Percentiles rank a stretch among this genome's conserved stretches.
Conservation (phyloP, 2,329 filamentous ascomycete genomes). For the Alternaria gansuensis region DNA sequence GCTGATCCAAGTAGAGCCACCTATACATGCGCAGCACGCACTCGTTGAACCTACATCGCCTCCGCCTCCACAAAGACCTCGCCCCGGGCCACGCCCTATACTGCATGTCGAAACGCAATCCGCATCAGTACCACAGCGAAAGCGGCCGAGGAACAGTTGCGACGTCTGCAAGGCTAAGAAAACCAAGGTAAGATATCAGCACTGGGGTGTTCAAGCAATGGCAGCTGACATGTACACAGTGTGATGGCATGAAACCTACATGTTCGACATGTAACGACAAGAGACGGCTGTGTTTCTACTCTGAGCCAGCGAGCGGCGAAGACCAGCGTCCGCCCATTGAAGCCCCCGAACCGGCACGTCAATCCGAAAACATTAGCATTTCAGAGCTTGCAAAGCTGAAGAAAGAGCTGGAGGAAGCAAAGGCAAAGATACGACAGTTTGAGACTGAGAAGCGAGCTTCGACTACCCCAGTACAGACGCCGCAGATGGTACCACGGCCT, state of each 20-base stretch:
- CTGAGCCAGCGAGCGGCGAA: constrained; percentile 29
- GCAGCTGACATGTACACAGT: constrained; percentile 37
- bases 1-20: constrained; percentile 44
- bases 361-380: constrained; percentile 33
- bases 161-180: constrained; percentile 51
- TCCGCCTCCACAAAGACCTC: constrained; percentile 19
- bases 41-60: constrained; percentile 26
- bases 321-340: constrained; percentile 30
- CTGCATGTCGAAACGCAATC: constrained; percentile 21
- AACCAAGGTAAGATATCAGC: constrained; percentile 42
- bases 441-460: constrained; percentile 46
- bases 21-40: constrained; percentile 22
- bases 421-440: constrained; percentile 46
- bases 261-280: constrained; percentile 50
- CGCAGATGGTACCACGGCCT: constrained; percentile 31
- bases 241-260: constrained; percentile 47
- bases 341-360: constrained; percentile 26
- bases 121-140: constrained; percentile 25
- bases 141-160: constrained; percentile 46
- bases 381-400: constrained; percentile 49
- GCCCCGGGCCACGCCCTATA: constrained; percentile 6
- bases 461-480: constrained; percentile 39
- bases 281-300: constrained; percentile 49
- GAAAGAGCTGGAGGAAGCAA: constrained; percentile 50
- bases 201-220: not conserved